phyloP scores from a whole-genome alignment of 495 filamentous ascomycete species.

The Daldinia childiae region DNA sequence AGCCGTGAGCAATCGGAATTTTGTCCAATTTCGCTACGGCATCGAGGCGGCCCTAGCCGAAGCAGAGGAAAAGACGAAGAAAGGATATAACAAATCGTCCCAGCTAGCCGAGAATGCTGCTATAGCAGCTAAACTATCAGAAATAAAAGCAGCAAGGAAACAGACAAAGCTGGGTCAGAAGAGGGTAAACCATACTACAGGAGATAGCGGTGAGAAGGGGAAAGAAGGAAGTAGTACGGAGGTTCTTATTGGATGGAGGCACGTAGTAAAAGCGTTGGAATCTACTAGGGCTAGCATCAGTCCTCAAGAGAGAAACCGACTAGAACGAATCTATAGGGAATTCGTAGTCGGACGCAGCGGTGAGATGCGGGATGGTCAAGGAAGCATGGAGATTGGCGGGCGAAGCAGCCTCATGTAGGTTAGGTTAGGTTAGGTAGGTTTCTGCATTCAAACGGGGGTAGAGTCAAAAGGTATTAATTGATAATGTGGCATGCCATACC shows the following conservation, averaged over 20 bases:
- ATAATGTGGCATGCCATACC: background rate
- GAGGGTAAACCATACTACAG: constrained; percentile 43
- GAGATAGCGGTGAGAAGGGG: constrained; percentile 48
- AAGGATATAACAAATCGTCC: constrained; percentile 52
- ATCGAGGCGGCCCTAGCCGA: constrained; percentile 60
- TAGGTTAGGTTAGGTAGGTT: too few relatives aligned
- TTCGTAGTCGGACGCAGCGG: constrained; percentile 92
- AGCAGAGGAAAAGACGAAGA: constrained; percentile 49
- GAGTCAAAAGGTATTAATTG: background rate
- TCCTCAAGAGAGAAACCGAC: constrained; percentile 72
- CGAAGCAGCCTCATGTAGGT: constrained; percentile 88
- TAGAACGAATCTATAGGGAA: constrained; percentile 86
- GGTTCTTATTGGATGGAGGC: constrained; percentile 86
- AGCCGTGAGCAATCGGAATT: constrained; percentile 56
- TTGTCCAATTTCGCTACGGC: constrained; percentile 86
- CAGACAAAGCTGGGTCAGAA: constrained; percentile 65
- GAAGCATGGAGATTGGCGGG: constrained; percentile 88
- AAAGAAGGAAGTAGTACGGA: constrained; percentile 57
- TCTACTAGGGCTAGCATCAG: constrained; percentile 88
- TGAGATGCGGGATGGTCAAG: constrained; percentile 93
- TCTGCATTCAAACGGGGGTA: background rate
- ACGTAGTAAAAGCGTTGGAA: constrained; percentile 78
- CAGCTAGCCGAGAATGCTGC: constrained; percentile 74
- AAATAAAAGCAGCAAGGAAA: constrained; percentile 73
- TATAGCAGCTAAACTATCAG: constrained; percentile 76